phyloP scores from a whole-genome alignment of 192 early-diverging fungal genomes.

The Pilaira anomala region DNA sequence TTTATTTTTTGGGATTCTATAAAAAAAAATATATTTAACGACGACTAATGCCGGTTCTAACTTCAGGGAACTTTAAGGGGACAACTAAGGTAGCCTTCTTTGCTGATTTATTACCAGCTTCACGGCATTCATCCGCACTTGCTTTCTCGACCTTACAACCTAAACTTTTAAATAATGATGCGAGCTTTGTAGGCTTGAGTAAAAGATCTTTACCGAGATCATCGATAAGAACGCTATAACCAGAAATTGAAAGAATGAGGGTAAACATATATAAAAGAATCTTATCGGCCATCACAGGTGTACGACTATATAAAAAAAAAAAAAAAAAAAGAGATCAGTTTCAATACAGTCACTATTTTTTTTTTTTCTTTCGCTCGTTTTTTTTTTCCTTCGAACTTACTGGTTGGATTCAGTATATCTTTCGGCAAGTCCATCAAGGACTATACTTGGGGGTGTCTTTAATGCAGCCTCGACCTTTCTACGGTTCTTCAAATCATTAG shows the following conservation, averaged over 20 bases:
- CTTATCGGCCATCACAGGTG: conserved; percentile 66
- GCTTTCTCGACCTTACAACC: conserved; percentile 45
- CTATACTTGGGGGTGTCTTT: conserved; percentile 54
- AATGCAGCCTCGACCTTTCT: conserved; percentile 50
- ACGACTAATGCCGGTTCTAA: background rate
- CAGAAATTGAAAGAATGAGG: conserved; percentile 67
- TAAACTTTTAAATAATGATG: conserved; percentile 41
- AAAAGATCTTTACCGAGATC: conserved; percentile 65
- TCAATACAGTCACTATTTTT: too few relatives aligned
- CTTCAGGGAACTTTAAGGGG: conserved; percentile 33
- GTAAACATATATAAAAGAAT: conserved; percentile 75
- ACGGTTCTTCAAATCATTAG: conserved; percentile 40
- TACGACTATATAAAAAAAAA: conserved; percentile 43
- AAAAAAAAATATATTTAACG: background rate
- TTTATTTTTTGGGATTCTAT: background rate
- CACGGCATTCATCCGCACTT: conserved; percentile 28
- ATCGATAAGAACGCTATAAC: conserved; percentile 62
- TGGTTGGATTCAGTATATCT: conserved; percentile 59
- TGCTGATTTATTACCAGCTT: conserved; percentile 1
- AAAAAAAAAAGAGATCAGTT: background rate
- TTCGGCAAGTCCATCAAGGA: conserved; percentile 57
- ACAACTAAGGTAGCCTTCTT: conserved; percentile 30
- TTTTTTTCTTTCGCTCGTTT: background rate
- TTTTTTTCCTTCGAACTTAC: too few relatives aligned
- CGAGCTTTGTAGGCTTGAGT: conserved; percentile 43